Base-by-base conservation (phyloP, 164 flowering plant species). In the Chimonanthus praecox region DNA sequence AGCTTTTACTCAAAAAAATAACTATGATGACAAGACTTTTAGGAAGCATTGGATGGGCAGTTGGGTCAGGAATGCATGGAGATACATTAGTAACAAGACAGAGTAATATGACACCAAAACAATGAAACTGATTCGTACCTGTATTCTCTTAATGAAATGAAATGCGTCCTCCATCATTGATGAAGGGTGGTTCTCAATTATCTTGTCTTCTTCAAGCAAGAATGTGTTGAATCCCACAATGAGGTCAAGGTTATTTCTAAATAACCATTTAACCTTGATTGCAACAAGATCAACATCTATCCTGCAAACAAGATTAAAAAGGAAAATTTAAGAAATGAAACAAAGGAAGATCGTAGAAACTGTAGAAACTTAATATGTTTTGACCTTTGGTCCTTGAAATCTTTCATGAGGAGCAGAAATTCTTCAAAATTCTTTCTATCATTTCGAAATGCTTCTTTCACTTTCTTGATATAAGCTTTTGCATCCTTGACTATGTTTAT, bases 201-300 rank as follows among this genome's bases (percentile, higher is more conserved):
- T 92, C 80, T 88, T 91, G 78, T 82, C 89, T 70, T 97, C 97
- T 81, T 89, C 85, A 5, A 97, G 98, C 82, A 95, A 85, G 82
- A 95, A 95, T 67, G 92, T 87, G 81, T 96, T 95, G 80, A 95
- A 95, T n/a, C 97, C 99, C 79, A 91, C 82, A 77, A 96, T 94
- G 45, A 96, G 83, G 74, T 87, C 81, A 15, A 82, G 75, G 69
- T 94, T 87, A 49, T 97, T 98, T 84, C 81, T 83, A 78, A 96
- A 96, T 68, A 96, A 80, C 0, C 88, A 89, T 76, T 90, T 90
- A 64, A 91, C 98, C 80, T 94, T 85, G 49, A 74, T 80, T 80
- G 88, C 87, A 67, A 94, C 92, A 70, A 90, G 94, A 2, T 83
- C 62, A 7, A 92, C 88, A 72, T 89, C 88, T 69, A 94, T 81